Evolutionary conservation across 2,329 filamentous ascomycete genomes (phyloP).

Genomic region (Penicillium sp.): DNA sequence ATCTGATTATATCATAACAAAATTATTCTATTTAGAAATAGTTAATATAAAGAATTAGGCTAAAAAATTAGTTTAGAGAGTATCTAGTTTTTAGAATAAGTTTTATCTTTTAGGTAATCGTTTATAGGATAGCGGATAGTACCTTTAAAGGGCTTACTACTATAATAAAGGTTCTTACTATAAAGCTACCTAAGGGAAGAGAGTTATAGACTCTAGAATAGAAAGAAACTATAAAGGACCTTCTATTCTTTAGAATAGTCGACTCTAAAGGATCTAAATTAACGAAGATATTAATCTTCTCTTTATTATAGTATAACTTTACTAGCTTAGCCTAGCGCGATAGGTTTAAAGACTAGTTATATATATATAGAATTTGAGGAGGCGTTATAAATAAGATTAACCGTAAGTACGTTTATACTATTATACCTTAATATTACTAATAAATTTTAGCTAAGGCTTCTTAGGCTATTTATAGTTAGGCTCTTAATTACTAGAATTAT

Average conservation of each 20-base stretch:
- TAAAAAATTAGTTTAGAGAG: conserved; percentile 23
- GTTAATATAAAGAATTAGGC: conserved; percentile 5
- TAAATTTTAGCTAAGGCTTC: conserved; percentile 13
- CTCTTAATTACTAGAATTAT: conserved; percentile 21
- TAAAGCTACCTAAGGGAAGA: conserved; percentile 14
- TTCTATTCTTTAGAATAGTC: conserved; percentile 19
- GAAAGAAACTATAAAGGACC: conserved; percentile 9
- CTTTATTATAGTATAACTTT: conserved; percentile 17
- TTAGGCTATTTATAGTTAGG: conserved; percentile 19
- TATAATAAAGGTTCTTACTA: conserved; percentile 16
- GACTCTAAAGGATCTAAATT: conserved; percentile 8
- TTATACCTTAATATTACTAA: not conserved
- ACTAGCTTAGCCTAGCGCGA: conserved; percentile 13
- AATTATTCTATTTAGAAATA: not conserved
- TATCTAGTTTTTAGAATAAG: conserved; percentile 17
- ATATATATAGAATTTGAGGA: conserved; percentile 16
- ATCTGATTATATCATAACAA: too few species aligned
- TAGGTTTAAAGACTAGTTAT: conserved; percentile 14
- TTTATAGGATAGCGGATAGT: conserved; percentile 18
- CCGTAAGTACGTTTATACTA: conserved; percentile 1
- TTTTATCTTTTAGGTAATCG: conserved; percentile 26
- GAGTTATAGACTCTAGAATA: conserved; percentile 22
- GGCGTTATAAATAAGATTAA: conserved; percentile 14
- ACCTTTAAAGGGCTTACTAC: conserved; percentile 21
- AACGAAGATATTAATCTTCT: conserved; percentile 15